Percentiles rank a stretch among this genome's conserved stretches.
Conservation (phyloP, 345 rosid genomes). For the Populus euphratica region DNA sequence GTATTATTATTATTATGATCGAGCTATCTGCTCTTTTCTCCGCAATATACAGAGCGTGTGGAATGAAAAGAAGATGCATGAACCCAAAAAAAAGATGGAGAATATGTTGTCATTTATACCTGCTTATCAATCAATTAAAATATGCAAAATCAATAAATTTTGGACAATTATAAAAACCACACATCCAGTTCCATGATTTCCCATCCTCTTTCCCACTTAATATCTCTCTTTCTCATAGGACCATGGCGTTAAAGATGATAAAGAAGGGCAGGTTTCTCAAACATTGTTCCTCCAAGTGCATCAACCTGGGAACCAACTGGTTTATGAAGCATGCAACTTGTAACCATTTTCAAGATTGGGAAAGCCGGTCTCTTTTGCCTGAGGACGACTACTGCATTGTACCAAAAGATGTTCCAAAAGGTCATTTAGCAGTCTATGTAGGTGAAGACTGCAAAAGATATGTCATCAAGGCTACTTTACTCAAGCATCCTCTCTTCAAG, state of each 20-base stretch:
- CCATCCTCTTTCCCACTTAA: too few species aligned
- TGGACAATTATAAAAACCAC: background rate
- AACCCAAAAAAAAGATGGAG: background rate
- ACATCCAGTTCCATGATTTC: background rate
- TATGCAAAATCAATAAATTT: background rate
- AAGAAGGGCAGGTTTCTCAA: conserved; percentile 6
- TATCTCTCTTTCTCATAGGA: background rate
- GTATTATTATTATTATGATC: background rate
- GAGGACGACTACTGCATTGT: background rate
- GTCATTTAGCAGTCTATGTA: conserved; percentile 37
- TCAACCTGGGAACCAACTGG: background rate
- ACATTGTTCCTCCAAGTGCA: background rate
- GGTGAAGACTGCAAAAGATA: conserved; percentile 38
- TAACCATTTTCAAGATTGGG: background rate
- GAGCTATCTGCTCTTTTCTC: background rate
- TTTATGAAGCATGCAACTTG: background rate
- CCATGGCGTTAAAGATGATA: background rate
- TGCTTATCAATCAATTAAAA: too few species aligned
- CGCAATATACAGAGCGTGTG: background rate
- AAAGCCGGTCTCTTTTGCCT: background rate
- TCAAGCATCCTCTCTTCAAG: conserved; percentile 34
- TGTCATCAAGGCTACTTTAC: conserved; percentile 25
- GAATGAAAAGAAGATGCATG: background rate
- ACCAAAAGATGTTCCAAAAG: conserved; percentile 41
- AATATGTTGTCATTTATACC: background rate